Conservation (phyloP, 331 rosid genomes). For the Malus hybrid region DNA sequence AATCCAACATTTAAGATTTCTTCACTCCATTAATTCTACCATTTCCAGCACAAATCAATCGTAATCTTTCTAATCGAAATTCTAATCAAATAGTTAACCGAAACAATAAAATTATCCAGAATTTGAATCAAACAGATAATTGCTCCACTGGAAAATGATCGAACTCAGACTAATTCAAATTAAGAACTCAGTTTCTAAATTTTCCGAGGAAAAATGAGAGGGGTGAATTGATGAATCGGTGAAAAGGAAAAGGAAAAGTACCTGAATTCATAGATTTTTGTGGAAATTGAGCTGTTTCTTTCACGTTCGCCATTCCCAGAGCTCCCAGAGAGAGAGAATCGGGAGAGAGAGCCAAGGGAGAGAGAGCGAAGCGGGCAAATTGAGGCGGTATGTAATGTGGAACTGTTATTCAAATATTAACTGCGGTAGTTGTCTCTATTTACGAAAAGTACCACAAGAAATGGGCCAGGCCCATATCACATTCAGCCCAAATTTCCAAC, state of each 20-base stretch:
- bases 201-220: not conserved
- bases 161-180: not conserved
- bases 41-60: not conserved
- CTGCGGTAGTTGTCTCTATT: not conserved
- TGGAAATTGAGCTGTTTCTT: not conserved
- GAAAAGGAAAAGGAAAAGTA: not conserved
- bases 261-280: not conserved
- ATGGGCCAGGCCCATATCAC: not conserved
- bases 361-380: constrained; percentile 12
- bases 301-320: constrained; percentile 10
- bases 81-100: no score
- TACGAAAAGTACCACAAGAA: not conserved
- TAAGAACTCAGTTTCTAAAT: not conserved
- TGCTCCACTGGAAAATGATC: no score
- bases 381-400: not conserved
- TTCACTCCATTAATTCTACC: not conserved
- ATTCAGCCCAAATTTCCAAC: not conserved
- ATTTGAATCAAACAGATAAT: no score
- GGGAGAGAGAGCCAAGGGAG: no score
- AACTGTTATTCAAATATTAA: not conserved
- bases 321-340: not conserved
- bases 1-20: not conserved
- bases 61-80: not conserved
- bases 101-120: no score
- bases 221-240: not conserved